Base-by-base conservation (phyloP, 768 basidiomycete genomes). In the Auricularia sp. region DNA sequence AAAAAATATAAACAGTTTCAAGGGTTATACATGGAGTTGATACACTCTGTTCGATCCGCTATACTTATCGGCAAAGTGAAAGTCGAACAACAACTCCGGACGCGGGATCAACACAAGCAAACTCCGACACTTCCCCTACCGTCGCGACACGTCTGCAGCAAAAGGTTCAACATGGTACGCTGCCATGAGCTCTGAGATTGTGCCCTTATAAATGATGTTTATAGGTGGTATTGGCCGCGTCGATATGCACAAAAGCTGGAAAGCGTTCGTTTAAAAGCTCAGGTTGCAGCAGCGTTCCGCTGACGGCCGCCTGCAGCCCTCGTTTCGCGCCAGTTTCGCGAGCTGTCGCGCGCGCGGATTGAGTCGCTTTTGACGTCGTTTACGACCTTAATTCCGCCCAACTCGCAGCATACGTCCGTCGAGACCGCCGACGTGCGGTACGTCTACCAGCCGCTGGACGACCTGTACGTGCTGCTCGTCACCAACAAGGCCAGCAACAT, bases 401-500 rank as follows among this genome's bases (percentile, higher is more conserved):
- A 91, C 71, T 92, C 88, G 33, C 94, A 97, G 75, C 94, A 98
- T 74, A 97, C 95, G 3, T 91, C 93, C n/a, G 90, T 96, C 70
- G 95, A 92, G 80, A 97, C 93, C 0, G 76, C 90, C 44, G 93
- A 99, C 75, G 94, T 96, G 61, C 90, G 94, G 70, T 98, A 93
- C 73, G 94, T 98, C 67, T 98, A 96, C 75, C 94, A 97, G 71
- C 93, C 94, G 0, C 83, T 98, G 58, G 94, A 97, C 75, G 93
- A 98, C 74, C 85, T 98, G 33, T 98, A 98, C 77, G 96, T 98
- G 66, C 82, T 98, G 68, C 83, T 98, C 68, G 95, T 98, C 77
- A 98, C 96, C 63, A 98, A 98, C 79, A 98, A 97, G 75, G 91
- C 93, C 7, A 93, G 91, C n/a, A 99, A 99, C 72, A 98, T 98